A percentile compares a stretch with the other conserved stretches of the same genome.
These are phyloP conservation scores for Strobilomyces confusus DNA, from an alignment of 768 basidiomycete genomes.

Conservation along the genomic window DNA sequence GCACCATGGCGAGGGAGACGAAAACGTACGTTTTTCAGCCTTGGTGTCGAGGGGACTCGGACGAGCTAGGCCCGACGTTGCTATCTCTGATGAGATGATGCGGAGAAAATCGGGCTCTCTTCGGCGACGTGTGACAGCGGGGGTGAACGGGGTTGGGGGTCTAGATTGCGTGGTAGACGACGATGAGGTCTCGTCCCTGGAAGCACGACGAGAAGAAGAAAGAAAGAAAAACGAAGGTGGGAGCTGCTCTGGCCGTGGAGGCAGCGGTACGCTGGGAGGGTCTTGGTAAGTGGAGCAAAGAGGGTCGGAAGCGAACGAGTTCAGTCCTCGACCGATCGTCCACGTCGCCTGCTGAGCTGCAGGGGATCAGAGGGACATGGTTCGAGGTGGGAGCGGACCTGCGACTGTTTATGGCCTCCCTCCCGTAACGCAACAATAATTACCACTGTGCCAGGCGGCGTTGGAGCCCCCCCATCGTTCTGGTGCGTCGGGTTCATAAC, in stretches of 20 bases:
- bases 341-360: background rate
- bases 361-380: constrained; percentile 4
- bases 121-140: background rate
- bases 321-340: background rate
- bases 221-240: background rate
- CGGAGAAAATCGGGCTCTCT: background rate
- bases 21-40: constrained; percentile 6
- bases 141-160: background rate
- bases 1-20: no score
- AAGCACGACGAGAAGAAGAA: background rate
- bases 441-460: background rate
- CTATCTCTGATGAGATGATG: background rate
- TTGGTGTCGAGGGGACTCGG: background rate
- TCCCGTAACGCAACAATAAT: background rate
- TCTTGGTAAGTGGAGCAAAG: background rate
- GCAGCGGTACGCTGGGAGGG: background rate
- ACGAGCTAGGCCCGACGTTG: background rate
- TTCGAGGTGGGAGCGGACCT: background rate
- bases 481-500: background rate
- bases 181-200: background rate
- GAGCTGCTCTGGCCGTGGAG: background rate
- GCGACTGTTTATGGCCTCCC: constrained; percentile 7
- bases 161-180: background rate
- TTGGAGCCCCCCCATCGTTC: background rate
- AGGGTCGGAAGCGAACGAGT: background rate